phyloP scores from a whole-genome alignment of 2,329 filamentous ascomycete genomes.

The Calonectria naviculata region DNA sequence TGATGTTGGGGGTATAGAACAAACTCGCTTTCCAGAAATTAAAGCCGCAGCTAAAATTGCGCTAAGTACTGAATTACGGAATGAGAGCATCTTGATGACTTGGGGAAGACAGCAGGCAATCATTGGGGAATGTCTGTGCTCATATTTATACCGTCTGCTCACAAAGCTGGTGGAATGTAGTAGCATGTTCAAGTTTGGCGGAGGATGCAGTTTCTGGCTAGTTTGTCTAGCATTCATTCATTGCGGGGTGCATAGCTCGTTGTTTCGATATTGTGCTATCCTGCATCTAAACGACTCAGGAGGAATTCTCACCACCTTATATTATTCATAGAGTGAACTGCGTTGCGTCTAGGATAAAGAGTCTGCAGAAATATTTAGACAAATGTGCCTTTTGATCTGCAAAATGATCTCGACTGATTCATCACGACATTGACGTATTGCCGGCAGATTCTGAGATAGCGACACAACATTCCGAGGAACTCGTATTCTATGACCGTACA shows the following conservation, averaged over 20 bases:
- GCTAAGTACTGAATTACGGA: neutral
- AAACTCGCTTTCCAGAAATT: neutral
- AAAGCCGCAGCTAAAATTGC: neutral
- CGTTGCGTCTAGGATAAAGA: neutral
- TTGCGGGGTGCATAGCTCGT: neutral
- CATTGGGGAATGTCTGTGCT: neutral
- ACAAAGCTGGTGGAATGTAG: neutral
- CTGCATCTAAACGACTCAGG: neutral
- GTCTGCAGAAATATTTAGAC: neutral
- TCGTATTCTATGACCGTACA: neutral
- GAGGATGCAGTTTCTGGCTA: neutral
- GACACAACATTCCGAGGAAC: neutral
- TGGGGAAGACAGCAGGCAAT: neutral
- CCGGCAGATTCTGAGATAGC: neutral
- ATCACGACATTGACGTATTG: neutral
- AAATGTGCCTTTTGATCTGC: neutral
- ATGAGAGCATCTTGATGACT: neutral
- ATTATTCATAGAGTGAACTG: neutral
- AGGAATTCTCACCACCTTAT: neutral
- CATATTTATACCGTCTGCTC: neutral
- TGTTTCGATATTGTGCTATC: neutral
- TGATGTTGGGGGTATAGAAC: too few relatives aligned
- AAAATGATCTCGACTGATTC: neutral
- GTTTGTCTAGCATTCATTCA: neutral
- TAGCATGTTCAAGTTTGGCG: neutral